phyloP scores from a whole-genome alignment of 169 alveolate genomes.

The Eimeria sp. region DNA sequence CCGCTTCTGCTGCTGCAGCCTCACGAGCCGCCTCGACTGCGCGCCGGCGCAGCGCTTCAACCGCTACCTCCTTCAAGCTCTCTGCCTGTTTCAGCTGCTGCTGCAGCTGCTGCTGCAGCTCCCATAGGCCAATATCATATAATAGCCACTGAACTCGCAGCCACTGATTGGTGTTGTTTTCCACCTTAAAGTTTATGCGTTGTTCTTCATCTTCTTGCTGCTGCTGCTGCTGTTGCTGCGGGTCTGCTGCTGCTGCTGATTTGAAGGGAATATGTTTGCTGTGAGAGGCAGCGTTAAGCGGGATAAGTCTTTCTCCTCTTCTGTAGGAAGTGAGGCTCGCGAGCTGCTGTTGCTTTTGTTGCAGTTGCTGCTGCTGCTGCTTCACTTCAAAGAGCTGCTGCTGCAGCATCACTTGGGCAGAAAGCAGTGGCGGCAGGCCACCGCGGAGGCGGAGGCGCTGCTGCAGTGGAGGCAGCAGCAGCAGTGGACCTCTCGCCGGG shows the following conservation, averaged over 20 bases:
- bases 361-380: neutral
- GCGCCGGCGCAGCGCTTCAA: conserved; percentile 37
- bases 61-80: neutral
- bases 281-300: neutral
- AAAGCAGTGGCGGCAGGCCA: conserved; percentile 24
- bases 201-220: conserved; percentile 22
- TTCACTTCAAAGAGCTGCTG: neutral
- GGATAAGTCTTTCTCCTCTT: conserved; percentile 1
- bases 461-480: conserved; percentile 55
- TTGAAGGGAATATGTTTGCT: neutral
- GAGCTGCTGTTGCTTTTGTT: neutral
- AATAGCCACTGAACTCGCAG: conserved; percentile 39
- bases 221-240: neutral
- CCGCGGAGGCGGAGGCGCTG: conserved; percentile 16
- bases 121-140: conserved; percentile 51
- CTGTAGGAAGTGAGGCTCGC: neutral
- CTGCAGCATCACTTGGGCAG: conserved; percentile 53
- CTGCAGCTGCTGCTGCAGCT: conserved; percentile 51
- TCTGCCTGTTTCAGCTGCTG: conserved; percentile 34
- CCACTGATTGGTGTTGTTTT: conserved; percentile 56
- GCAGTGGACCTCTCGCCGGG: conserved; percentile 24
- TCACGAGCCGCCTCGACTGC: conserved; percentile 31
- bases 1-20: conserved; percentile 36
- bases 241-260: conserved; percentile 4
- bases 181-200: conserved; percentile 1